Evolutionary conservation across 495 filamentous ascomycete genomes (phyloP), one percentile per base, ranked within the genome.

Genomic region (Xylaria bambusicola): DNA sequence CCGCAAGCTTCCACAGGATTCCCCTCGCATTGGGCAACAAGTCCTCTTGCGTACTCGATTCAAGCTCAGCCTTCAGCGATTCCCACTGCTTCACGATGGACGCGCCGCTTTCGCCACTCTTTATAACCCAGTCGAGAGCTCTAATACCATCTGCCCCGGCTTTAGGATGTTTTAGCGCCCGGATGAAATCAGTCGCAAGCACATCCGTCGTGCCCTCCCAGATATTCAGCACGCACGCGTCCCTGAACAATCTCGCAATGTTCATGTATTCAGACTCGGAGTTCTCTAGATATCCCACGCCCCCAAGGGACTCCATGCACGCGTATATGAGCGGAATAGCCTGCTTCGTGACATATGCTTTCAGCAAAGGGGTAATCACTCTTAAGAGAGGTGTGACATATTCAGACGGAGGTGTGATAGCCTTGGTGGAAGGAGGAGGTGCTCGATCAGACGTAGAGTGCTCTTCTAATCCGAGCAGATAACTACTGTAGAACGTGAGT

Each of bases 181-280:
- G 70, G 46, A 86, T 73, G 20, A 82, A 68, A 59, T 89, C 86
- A 21, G 75, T 82, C 7, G 80, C 80, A 18, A 90, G 69, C 1
- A 89, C 84, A 62, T 86, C 83, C 5, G 82, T 86, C 2, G 87
- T 89, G 1, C 87, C 86, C 62, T 89, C 87, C 87, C 86, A 89
- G 56, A 88, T 89, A 23, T 77, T 78, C 35, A 85, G 77, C 10
- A 87, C 85, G 3, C 78, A 69, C 0, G 77, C 80, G 65, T 89
- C 87, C 10, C 87, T 77, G 56, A 83, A 77, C 7, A 89, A 72
- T n/a, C 85, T 73, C 7, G 85, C 78, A 24, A 89, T 72, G 56
- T 89, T 90, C 61, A 85, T 74, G n/a, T 58, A 46, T 4, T 75
- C 76, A 65, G 88, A 75, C 24, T 75, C 71, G 35, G 26, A 29